Conservation (phyloP, 2,329 filamentous ascomycete genomes). For the Penicillium sp. region DNA sequence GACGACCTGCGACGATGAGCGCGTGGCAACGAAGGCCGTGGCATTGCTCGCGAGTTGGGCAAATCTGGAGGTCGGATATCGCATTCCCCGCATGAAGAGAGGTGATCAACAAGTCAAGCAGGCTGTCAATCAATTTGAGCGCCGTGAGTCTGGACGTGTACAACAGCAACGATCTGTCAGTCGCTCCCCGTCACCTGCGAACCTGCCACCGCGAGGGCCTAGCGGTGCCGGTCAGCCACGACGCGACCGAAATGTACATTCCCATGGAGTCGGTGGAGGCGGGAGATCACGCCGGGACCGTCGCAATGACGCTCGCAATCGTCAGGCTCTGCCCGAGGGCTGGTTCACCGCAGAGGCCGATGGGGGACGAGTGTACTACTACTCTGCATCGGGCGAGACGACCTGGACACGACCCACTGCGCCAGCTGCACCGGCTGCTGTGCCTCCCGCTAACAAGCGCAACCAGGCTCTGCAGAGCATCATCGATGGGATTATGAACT, state of each 20-base stretch:
- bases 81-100: constrained; percentile 86
- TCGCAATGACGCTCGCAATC: constrained; percentile 47
- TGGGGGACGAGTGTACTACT: constrained; percentile 76
- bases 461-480: constrained; percentile 79
- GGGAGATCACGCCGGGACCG: constrained; percentile 29
- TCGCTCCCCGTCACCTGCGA: constrained; percentile 53
- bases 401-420: constrained; percentile 79
- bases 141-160: constrained; percentile 54
- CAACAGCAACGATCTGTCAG: constrained; percentile 53
- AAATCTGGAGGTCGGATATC: constrained; percentile 85
- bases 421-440: constrained; percentile 64
- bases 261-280: constrained; percentile 46
- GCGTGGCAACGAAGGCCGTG: constrained; percentile 71
- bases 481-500: constrained; percentile 79
- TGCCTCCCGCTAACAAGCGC: constrained; percentile 68
- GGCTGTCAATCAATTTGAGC: constrained; percentile 65
- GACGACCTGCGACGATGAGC: constrained; percentile 67
- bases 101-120: constrained; percentile 53
- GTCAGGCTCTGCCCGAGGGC: constrained; percentile 67
- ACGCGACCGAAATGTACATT: constrained; percentile 62
- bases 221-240: constrained; percentile 40
- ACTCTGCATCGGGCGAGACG: constrained; percentile 73
- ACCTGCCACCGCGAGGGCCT: constrained; percentile 46
- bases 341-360: constrained; percentile 80
- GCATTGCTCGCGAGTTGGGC: constrained; percentile 81